Conservation (phyloP, 2,329 filamentous ascomycete species). For the Colletotrichum karsti region DNA sequence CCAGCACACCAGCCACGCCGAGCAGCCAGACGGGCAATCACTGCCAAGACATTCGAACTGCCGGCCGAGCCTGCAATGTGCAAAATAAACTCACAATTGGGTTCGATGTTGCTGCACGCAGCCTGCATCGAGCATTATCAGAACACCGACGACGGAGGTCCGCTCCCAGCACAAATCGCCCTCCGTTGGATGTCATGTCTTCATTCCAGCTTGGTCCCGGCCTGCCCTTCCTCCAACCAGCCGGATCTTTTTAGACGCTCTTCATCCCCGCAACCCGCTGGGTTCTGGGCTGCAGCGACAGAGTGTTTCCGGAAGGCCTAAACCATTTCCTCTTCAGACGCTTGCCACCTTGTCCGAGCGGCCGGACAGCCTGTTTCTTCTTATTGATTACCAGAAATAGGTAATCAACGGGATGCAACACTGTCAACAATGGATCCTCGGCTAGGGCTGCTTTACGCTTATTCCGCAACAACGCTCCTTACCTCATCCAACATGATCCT, state of each 20-base stretch:
- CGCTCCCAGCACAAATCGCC: background rate
- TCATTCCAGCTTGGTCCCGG: background rate
- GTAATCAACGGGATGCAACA: slow-evolving; percentile 5
- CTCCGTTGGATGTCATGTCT: background rate
- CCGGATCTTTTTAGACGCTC: background rate
- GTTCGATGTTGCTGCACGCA: background rate
- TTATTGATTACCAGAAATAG: background rate
- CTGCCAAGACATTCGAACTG: background rate
- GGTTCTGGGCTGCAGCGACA: background rate
- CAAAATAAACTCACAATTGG: background rate
- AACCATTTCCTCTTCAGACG: background rate
- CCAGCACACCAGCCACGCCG: background rate
- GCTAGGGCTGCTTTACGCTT: background rate
- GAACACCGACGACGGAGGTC: background rate
- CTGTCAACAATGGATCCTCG: slow-evolving; percentile 1
- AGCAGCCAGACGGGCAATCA: no score
- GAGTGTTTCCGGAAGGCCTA: background rate
- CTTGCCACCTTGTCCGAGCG: background rate
- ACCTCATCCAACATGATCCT: background rate
- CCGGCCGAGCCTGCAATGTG: background rate
- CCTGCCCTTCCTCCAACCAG: background rate
- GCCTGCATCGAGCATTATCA: background rate
- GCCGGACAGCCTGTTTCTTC: background rate
- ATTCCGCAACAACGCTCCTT: background rate
- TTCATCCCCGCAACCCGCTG: background rate